phyloP scores from a whole-genome alignment of 176 grass and related monocot genomes.

The Secale cereale region DNA sequence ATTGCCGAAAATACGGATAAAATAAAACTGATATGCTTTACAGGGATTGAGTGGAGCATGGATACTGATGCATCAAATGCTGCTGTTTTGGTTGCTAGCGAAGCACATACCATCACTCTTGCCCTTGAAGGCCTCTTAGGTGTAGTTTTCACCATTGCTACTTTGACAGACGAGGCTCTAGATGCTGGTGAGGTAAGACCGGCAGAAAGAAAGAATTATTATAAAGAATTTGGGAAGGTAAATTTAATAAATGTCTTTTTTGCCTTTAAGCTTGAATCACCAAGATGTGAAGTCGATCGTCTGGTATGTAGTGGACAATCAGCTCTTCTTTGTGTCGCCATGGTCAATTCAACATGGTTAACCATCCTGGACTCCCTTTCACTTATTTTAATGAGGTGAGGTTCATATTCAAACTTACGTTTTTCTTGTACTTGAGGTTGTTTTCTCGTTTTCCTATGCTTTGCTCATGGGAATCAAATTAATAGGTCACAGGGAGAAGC shows the following conservation, averaged over 20 bases:
- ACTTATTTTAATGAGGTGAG: slow-evolving; percentile 84
- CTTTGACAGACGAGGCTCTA: slow-evolving; percentile 95
- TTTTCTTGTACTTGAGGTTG: slow-evolving; percentile 11
- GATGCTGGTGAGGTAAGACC: slow-evolving; percentile 74
- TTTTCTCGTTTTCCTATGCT: slow-evolving; percentile 16
- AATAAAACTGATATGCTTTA: neutral
- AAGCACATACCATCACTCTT: slow-evolving; percentile 96
- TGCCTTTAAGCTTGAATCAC: slow-evolving; percentile 83
- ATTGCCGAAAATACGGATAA: neutral
- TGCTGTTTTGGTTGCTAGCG: slow-evolving; percentile 97
- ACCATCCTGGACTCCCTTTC: slow-evolving; percentile 98
- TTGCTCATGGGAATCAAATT: slow-evolving; percentile 41
- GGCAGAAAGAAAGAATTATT: slow-evolving; percentile 28
- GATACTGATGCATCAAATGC: slow-evolving; percentile 94
- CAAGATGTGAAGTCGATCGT: slow-evolving; percentile 70
- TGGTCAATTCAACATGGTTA: slow-evolving; percentile 95
- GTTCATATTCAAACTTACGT: slow-evolving; percentile 26
- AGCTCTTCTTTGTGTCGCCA: slow-evolving; percentile 68
- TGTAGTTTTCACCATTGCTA: slow-evolving; percentile 95
- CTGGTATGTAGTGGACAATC: slow-evolving; percentile 67
- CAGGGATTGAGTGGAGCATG: slow-evolving; percentile 99
- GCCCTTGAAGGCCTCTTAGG: slow-evolving; percentile 94
- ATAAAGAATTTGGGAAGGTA: neutral
- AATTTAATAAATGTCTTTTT: slow-evolving; percentile 26
- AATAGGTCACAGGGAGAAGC: slow-evolving; percentile 96